A percentile compares a stretch with the other conserved stretches of the same genome.
These are phyloP conservation scores for Albizia julibrissin DNA, from an alignment of 306 rosid genomes.

Conservation along the genomic window DNA sequence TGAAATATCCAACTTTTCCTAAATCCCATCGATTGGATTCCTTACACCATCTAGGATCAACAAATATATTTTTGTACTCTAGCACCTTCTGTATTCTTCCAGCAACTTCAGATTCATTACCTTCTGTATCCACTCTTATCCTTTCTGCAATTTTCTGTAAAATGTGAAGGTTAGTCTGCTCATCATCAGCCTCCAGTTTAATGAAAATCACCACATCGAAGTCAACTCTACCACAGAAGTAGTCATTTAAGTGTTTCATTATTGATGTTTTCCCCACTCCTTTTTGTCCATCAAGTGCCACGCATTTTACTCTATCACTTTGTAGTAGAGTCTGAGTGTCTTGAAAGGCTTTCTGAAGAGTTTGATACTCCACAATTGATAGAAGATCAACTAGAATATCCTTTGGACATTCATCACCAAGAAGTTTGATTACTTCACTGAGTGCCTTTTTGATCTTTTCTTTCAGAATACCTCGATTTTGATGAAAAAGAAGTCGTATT, in stretches of 20 bases:
- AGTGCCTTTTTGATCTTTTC: too few species aligned
- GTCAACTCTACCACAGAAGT: neutral
- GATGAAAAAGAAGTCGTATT: too few species aligned
- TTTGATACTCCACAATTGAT: neutral
- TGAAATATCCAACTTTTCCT: neutral
- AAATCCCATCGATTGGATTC: neutral
- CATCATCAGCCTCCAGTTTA: neutral
- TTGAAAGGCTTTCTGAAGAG: neutral
- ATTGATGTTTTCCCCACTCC: neutral
- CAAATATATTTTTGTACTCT: constrained; percentile 19
- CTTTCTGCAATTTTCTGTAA: neutral
- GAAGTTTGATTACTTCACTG: too few species aligned
- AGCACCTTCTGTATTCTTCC: constrained; percentile 16
- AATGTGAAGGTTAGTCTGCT: neutral
- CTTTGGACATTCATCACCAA: neutral
- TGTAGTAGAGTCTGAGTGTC: neutral
- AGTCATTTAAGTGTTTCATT: neutral
- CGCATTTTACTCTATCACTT: neutral
- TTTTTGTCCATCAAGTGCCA: neutral
- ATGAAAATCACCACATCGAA: constrained; percentile 4
- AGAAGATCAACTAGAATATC: neutral
- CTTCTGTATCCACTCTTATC: neutral
- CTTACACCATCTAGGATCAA: constrained; percentile 36
- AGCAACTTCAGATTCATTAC: neutral
- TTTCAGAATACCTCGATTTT: too few species aligned